Conservation (phyloP, 208 protist genomes). For the Leishmania gerbilli region DNA sequence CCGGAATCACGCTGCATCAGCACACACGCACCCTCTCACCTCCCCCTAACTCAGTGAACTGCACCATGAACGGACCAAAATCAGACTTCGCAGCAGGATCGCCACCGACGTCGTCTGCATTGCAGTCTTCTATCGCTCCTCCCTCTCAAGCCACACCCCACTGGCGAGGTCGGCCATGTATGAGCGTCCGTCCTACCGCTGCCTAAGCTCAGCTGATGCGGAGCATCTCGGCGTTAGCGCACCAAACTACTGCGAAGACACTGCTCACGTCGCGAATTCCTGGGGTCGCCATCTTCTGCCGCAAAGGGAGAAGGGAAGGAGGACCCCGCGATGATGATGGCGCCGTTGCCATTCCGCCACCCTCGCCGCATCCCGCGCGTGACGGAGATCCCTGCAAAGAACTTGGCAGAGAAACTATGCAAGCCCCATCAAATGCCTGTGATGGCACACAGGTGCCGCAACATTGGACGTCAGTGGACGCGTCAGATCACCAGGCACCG, state of each 20-base stretch:
- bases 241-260: neutral
- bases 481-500: too few species aligned
- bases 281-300: neutral
- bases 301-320: neutral
- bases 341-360: constrained; percentile 9
- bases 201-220: neutral
- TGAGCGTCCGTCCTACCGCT: neutral
- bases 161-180: neutral
- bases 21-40: neutral
- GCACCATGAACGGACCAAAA: neutral
- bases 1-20: neutral
- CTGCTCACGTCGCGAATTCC: neutral
- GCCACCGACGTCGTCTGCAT: neutral
- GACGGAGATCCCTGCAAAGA: too few species aligned
- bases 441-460: constrained; percentile 5
- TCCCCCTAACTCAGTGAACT: neutral
- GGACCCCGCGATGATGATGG: neutral
- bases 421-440: neutral
- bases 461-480: too few species aligned
- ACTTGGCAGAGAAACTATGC: constrained; percentile 3
- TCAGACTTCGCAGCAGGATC: neutral
- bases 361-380: neutral
- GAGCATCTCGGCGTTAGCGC: neutral
- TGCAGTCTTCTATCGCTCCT: neutral
- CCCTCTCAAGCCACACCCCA: neutral